Percentiles rank a stretch among this genome's conserved stretches.
These are phyloP conservation scores for Kondoa subrosea DNA, from an alignment of 768 basidiomycete species.

Conservation along the genomic window DNA sequence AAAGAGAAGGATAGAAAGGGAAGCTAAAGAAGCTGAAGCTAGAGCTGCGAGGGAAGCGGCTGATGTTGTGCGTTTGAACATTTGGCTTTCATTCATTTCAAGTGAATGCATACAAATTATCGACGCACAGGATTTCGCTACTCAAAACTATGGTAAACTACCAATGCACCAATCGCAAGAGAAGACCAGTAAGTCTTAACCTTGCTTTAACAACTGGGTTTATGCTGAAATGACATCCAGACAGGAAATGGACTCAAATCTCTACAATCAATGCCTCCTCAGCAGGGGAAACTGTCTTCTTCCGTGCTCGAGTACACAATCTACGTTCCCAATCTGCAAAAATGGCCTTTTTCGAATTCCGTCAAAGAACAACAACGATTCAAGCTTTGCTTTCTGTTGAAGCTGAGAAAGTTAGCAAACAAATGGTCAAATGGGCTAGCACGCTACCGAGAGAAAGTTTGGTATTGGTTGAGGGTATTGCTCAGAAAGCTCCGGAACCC, in stretches of 20 bases:
- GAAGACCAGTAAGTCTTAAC: slow-evolving; percentile 36
- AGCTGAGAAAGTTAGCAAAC: slow-evolving; percentile 68
- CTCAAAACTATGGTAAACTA: slow-evolving; percentile 58
- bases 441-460: slow-evolving; percentile 69
- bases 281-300: slow-evolving; percentile 56
- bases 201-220: neutral
- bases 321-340: slow-evolving; percentile 79
- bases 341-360: slow-evolving; percentile 83
- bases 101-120: slow-evolving; percentile 23
- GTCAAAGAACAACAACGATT: slow-evolving; percentile 68
- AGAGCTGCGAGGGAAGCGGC: slow-evolving; percentile 49
- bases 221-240: slow-evolving; percentile 21
- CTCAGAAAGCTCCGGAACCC: slow-evolving; percentile 58
- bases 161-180: slow-evolving; percentile 83
- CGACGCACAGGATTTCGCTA: slow-evolving; percentile 46
- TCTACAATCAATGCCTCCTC: slow-evolving; percentile 44
- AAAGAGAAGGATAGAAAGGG: slow-evolving; percentile 70
- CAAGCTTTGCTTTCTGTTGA: slow-evolving; percentile 64
- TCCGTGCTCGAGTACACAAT: slow-evolving; percentile 81
- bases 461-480: slow-evolving; percentile 68
- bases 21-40: slow-evolving; percentile 57
- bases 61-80: slow-evolving; percentile 44
- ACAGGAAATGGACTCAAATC: slow-evolving; percentile 48
- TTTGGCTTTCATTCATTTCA: neutral
- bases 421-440: slow-evolving; percentile 89